Percentiles rank a stretch among this genome's conserved stretches.
These are phyloP conservation scores for Eleusine coracana DNA, from an alignment of 176 grass and related monocot species.

Conservation along the genomic window DNA sequence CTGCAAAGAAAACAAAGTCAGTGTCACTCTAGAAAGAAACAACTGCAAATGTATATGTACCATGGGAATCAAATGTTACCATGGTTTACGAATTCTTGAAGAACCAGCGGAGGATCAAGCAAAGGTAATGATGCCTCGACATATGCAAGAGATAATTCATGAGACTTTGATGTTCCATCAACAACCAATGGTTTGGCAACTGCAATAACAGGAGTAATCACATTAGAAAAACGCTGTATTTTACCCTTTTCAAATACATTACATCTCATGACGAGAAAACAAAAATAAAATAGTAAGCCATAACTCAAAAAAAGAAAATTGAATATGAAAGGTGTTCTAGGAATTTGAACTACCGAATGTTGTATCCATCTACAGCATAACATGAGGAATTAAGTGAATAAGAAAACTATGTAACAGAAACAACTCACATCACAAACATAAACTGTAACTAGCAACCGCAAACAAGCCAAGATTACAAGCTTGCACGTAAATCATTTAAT, in stretches of 20 bases:
- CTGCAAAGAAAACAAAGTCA: slow-evolving; percentile 42
- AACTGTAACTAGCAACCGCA: neutral
- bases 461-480: neutral
- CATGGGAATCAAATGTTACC: slow-evolving; percentile 46
- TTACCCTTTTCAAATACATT: neutral
- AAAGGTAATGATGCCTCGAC: slow-evolving; percentile 68
- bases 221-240: slow-evolving; percentile 4
- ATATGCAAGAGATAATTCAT: slow-evolving; percentile 84
- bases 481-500: slow-evolving; percentile 1
- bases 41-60: neutral
- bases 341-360: neutral
- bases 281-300: neutral
- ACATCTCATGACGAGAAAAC: neutral
- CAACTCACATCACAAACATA: neutral
- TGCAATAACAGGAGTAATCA: slow-evolving; percentile 34
- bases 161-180: slow-evolving; percentile 91
- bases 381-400: neutral
- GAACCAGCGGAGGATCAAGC: slow-evolving; percentile 87
- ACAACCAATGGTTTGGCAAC: slow-evolving; percentile 91
- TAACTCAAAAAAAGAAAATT: neutral
- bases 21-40: neutral
- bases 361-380: neutral
- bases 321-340: neutral
- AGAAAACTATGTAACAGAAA: neutral
- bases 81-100: slow-evolving; percentile 97